Conservation (phyloP, 2,329 filamentous ascomycete species). For the Talaromyces sp. region DNA sequence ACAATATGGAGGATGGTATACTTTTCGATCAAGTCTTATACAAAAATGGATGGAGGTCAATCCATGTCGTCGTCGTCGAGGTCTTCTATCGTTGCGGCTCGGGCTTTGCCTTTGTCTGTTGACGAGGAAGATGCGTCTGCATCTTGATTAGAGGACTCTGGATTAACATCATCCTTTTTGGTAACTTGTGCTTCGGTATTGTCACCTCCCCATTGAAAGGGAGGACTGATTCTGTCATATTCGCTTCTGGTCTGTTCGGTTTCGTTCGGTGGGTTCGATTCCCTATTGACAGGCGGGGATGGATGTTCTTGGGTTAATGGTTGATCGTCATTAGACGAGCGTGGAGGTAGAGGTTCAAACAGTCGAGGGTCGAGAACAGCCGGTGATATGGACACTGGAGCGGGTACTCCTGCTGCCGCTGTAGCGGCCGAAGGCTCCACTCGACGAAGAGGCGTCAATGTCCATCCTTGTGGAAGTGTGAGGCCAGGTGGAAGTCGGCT, state of each 20-base stretch:
- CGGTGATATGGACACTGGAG: neutral
- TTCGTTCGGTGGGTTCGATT: neutral
- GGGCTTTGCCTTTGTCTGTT: constrained; percentile 35
- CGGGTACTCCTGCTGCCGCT: neutral
- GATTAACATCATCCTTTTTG: constrained; percentile 30
- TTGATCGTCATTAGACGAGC: neutral
- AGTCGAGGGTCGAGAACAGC: constrained; percentile 10
- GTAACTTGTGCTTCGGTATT: constrained; percentile 25
- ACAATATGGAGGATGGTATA: neutral
- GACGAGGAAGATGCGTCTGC: constrained; percentile 19
- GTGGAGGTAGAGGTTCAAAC: neutral
- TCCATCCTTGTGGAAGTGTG: constrained; percentile 54
- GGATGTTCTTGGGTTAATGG: neutral
- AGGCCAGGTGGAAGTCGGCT: constrained; percentile 52
- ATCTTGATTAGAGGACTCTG: constrained; percentile 17
- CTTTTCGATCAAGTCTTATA: neutral
- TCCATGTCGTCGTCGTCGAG: constrained; percentile 26
- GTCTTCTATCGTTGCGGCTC: constrained; percentile 39
- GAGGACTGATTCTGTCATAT: neutral
- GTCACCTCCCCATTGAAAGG: constrained; percentile 1
- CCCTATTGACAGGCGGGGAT: neutral
- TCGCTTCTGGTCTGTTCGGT: neutral
- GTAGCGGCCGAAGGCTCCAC: constrained; percentile 21
- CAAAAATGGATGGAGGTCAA: neutral
- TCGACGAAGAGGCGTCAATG: constrained; percentile 47